Base-by-base conservation (phyloP, 2,329 filamentous ascomycete genomes). In the Ceratocystis papillata region DNA sequence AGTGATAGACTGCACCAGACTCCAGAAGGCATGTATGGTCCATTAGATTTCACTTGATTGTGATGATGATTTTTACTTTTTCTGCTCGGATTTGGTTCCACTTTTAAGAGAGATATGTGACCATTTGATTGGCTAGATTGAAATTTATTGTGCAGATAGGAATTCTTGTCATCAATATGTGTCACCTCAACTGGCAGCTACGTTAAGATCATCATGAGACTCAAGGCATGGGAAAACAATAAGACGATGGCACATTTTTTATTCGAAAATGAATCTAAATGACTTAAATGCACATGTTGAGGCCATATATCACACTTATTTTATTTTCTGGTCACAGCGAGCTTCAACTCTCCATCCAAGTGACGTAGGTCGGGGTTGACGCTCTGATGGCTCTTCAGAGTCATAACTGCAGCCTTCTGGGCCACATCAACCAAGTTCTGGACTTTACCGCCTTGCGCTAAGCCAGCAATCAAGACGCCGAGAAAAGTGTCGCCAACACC, bases 401-500 rank as follows among this genome's bases (percentile, higher is more conserved):
- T 94, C 77, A 90, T 76, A 0, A 89, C 83, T 2, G 92, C 91
- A 2, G 88, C 93, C 72, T 81, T 81, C 77, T 97, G 94, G 37
- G 92, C 93, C 45, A 94, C 76, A 67, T 85, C 79, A n/a, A 99
- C 79, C 65, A 94, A 74, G 60, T 87, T 80, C 72, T 85, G 76
- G 67, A 83, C 73, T 68, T 76, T 76, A 2, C 79, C 80, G 0
- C 81, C 81, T 71, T 80, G 82, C 0, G 86, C 85, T 70, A 97
- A 74, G 0, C 89, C 90, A 1, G 90, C 87, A n/a, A 96, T 78
- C 66, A 96, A 71, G 15, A 91, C 87, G 0, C 93, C 94, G 7
- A 95, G 79, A 74, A 97, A 92, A 0, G 94, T 96, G 75, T 99
- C 94, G 0, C 94, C 94, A 1, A 90, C 91, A 0, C 93, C 94